Evolutionary conservation across 2,329 filamentous ascomycete species (phyloP), one percentile per base, ranked within the genome.

Genomic region (Dothiorella sarmentorum): DNA sequence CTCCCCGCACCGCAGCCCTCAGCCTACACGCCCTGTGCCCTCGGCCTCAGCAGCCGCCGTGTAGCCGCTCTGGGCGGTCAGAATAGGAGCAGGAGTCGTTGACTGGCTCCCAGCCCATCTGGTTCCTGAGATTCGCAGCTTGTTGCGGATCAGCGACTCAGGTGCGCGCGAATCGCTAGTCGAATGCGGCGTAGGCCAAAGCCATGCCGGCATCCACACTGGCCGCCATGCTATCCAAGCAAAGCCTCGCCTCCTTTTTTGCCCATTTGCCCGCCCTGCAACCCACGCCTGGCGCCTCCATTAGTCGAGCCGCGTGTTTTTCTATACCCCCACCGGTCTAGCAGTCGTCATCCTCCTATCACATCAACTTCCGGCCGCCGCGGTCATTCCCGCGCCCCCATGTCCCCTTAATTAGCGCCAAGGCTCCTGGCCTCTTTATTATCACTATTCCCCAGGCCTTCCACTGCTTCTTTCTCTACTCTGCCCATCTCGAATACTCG

Each of bases 331-430:
- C 37, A 20, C 38, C 38, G 56, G 56, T 37, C 27, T 43, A 47
- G 56, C 43, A 58, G 45, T 58, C 56, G 56, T 58, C 56, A 58
- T 58, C 56, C 37, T 44, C 52, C 37, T 56, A 43, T 44, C 37
- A 43, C 15, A 27, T 22, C 27, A 3, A 18, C 27, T 40, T 33
- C 40, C 43, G 43, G 35, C 43, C 27, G 20, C 40, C 43, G 45
- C 45, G 35, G 56, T 42, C 52, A 26, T 44, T 58, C 44, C 56
- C 56, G 56, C 56, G 18, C 26, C 26, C 37, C 44, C 56, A 43
- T 43, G 43, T 58, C 56, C 33, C 56, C 56, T 58, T 49, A 58
- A 49, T 51, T 52, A 52, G n/a, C n/a, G n/a, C 43, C 35, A 43
- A 26, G 37, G 26, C 20, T 33, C 44, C 29, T 42, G 45, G 44